These are phyloP conservation scores for Metschnikowia santaceciliae DNA, from an alignment of 805 yeast genomes.

Conservation along the genomic window DNA sequence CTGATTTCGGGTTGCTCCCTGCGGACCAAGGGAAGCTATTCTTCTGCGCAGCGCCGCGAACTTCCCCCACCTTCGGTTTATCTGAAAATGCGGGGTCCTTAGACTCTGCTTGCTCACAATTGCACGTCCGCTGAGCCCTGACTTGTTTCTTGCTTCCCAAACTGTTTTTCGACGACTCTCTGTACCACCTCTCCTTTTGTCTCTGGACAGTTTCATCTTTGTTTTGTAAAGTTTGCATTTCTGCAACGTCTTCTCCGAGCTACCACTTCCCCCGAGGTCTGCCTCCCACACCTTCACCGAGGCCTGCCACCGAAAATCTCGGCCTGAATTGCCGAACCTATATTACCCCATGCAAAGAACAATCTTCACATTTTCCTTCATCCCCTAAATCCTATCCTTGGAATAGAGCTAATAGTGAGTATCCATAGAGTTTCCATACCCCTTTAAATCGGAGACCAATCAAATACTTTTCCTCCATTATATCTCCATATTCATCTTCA, in stretches of 20 bases:
- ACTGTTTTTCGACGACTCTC: not conserved
- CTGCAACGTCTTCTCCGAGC: not conserved
- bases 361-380: not conserved
- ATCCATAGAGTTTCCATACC: no score
- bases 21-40: constrained; percentile 2
- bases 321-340: not conserved
- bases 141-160: not conserved
- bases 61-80: constrained; percentile 2
- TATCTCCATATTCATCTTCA: no score
- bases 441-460: no score
- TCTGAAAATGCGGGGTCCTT: constrained; percentile 3
- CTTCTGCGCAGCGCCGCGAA: constrained; percentile 5
- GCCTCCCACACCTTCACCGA: not conserved
- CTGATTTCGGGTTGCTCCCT: not conserved
- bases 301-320: not conserved
- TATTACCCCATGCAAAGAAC: not conserved
- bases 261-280: not conserved
- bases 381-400: no score
- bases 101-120: not conserved
- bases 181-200: not conserved
- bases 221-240: not conserved
- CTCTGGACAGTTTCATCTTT: not conserved
- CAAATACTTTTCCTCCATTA: no score
- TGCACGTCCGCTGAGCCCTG: not conserved
- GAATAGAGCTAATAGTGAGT: no score